Percentiles rank a stretch among this genome's conserved stretches.
phyloP scores from a whole-genome alignment of 2,329 filamentous ascomycete species.

The Anisogramma anomala region DNA sequence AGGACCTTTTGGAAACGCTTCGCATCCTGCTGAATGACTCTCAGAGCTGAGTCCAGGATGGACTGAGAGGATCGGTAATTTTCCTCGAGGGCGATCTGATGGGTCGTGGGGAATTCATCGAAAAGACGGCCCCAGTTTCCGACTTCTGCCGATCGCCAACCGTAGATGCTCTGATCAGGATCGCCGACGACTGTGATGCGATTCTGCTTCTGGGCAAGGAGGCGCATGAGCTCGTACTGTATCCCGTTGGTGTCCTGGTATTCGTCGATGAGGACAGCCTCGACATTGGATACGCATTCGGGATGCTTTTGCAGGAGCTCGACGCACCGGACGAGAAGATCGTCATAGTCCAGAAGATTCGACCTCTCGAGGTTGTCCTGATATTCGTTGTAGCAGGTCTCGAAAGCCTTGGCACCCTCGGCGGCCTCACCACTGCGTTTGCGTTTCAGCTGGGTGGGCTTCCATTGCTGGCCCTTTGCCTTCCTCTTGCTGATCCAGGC shows the following conservation, averaged over 20 bases:
- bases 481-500: conserved; percentile 64
- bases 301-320: conserved; percentile 65
- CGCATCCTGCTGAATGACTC: conserved; percentile 83
- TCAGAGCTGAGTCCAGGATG: conserved; percentile 68
- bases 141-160: conserved; percentile 86
- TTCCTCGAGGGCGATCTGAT: conserved; percentile 77
- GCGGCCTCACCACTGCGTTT: conserved; percentile 30
- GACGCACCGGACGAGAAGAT: conserved; percentile 73
- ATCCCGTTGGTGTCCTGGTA: conserved; percentile 96
- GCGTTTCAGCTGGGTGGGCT: conserved; percentile 15
- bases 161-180: conserved; percentile 95
- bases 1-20: conserved; percentile 69
- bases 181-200: conserved; percentile 94
- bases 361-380: conserved; percentile 62
- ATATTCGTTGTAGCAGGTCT: conserved; percentile 61
- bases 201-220: conserved; percentile 61
- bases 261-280: conserved; percentile 88
- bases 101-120: conserved; percentile 61
- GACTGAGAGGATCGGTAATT: conserved; percentile 88
- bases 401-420: conserved; percentile 44
- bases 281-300: conserved; percentile 75
- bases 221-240: conserved; percentile 86
- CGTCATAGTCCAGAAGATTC: conserved; percentile 88
- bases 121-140: conserved; percentile 75
- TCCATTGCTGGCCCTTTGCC: conserved; percentile 37